Evolutionary conservation across 179 eudicot species (phyloP), one percentile per base, ranked within the genome.

Genomic region (Sideroxylon spinosum): DNA sequence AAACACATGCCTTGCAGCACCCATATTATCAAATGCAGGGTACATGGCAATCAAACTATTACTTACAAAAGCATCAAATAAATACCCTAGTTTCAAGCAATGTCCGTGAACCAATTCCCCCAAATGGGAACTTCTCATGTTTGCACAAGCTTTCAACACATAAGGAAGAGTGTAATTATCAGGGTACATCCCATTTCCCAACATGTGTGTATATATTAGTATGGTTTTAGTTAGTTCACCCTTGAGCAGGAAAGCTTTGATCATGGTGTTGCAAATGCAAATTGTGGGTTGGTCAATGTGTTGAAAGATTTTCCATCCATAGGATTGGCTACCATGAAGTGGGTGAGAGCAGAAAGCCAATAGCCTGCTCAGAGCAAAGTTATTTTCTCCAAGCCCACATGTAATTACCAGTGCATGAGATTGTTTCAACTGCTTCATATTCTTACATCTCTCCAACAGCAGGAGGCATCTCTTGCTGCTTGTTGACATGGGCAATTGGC

Each of bases 81-180:
- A 13, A 17, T 80, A 78, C 8, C 86, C 87, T 49, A 78, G 64
- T 82, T 80, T 80, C 80, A 81, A 59, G 19, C 77, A 60, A 59
- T 82, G 75, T 82, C 81, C 87, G 23, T 82, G 87, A 65, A 82
- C n/a, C 13, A 26, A 57, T 29, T 37, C 73, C 20, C 87, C 87
- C 0, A 78, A 67, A 71, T 65, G 17, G 65, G 28, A 70, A 29
- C 65, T 78, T 60, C 64, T 46, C 84, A 72, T 62, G 28, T 59
- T 37, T 12, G 71, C 84, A 75, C 80, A 82, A 19, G 84, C 82
- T 63, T 78, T 85, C 68, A 85, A 56, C 8, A 76, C 80, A 22
- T 71, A 85, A n/a, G 87, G 87, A 76, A 85, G 80, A 7, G 87
- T 82, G 79, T 85, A 85, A 48, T 85, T 80, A 76, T 85, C 85